These are phyloP conservation scores for Vigna hirtella DNA, from an alignment of 306 rosid species.

Conservation along the genomic window DNA sequence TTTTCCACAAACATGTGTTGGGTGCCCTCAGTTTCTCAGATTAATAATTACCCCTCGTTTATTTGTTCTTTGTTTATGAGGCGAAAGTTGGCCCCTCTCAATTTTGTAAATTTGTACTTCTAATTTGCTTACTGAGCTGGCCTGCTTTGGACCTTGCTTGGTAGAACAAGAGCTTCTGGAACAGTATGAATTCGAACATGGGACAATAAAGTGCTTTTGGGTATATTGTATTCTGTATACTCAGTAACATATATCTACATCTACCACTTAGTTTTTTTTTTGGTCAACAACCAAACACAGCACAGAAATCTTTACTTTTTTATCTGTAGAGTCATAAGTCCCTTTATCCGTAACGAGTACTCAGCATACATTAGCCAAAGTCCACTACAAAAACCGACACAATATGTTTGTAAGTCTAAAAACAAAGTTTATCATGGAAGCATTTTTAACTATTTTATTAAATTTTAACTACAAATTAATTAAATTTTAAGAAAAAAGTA, in stretches of 20 bases:
- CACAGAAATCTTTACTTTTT: neutral
- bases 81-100: neutral
- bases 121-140: conserved; percentile 20
- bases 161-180: conserved; percentile 17
- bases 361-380: neutral
- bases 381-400: neutral
- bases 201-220: conserved; percentile 31
- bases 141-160: conserved; percentile 13
- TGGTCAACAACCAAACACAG: neutral
- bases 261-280: neutral
- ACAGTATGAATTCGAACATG: neutral
- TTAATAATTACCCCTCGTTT: neutral
- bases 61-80: conserved; percentile 4
- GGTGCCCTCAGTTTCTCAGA: conserved; percentile 15
- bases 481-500: neutral
- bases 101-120: conserved; percentile 35
- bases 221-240: neutral
- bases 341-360: neutral
- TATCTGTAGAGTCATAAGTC: neutral
- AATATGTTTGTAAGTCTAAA: neutral
- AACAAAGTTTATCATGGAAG: neutral
- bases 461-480: neutral
- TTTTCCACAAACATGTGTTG: conserved; percentile 20
- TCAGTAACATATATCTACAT: neutral
- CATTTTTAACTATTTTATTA: neutral